phyloP scores from a whole-genome alignment of 2,329 filamentous ascomycete genomes.

The Penicillium expansum region DNA sequence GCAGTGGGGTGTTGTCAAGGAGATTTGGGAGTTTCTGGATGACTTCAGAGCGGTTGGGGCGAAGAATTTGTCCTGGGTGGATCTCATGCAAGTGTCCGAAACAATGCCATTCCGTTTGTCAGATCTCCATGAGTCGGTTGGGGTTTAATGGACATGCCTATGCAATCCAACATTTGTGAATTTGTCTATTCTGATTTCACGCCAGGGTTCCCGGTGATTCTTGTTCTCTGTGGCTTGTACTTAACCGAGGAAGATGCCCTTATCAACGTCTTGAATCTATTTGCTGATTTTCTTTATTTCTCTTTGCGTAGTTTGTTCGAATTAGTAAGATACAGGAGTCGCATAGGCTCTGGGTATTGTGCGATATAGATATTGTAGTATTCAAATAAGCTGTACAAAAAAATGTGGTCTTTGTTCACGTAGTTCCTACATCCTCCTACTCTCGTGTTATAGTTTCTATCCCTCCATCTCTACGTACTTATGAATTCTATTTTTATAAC shows the following conservation, averaged over 20 bases:
- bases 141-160: not conserved
- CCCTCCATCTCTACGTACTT: too few species aligned
- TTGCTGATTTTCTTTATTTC: not conserved
- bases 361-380: too few species aligned
- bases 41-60: not conserved
- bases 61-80: not conserved
- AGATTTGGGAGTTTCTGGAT: not conserved
- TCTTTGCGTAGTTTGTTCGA: too few species aligned
- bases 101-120: accelerated
- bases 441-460: too few species aligned
- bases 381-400: too few species aligned
- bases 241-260: not conserved
- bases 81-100: not conserved
- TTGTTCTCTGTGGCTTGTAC: not conserved
- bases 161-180: not conserved
- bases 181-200: not conserved
- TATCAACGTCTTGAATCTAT: not conserved
- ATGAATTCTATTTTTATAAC: too few species aligned
- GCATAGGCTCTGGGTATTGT: too few species aligned
- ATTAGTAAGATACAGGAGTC: too few species aligned
- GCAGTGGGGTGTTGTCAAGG: not conserved
- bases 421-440: too few species aligned
- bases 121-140: not conserved
- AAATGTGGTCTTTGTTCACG: too few species aligned
- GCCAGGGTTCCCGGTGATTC: not conserved